Base-by-base conservation (phyloP, 306 rosid genomes). In the Ormosia emarginata region DNA sequence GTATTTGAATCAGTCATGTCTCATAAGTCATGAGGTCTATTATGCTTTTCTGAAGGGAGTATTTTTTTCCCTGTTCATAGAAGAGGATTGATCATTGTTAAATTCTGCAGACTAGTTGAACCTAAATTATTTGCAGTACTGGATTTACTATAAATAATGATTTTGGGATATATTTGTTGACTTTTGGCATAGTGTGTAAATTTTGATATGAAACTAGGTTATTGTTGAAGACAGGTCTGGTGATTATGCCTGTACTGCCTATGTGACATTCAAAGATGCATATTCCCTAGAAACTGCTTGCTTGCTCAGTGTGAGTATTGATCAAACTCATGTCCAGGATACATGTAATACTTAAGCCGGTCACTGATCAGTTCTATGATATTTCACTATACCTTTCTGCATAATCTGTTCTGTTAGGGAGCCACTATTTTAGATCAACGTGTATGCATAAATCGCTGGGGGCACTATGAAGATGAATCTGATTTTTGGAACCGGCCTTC, bases 381-480 rank as follows among this genome's bases (percentile, higher is more conserved):
- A 34, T 56, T 74, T 4, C 53, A 43, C n/a, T 24, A 0, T 66
- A 40, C 49, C 49, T 73, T 63, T 47, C 36, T 63, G 70, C 34
- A 13, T 41, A 37, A 52, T 73, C 39, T 87, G 65, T 40, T 85
- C 11, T 85, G 56, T 68, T 87, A 95, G 99, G 99, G 97, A 63
- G 99, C 99, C 64, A 87, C 98, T 66, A 93, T 95, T 80, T 84
- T 92, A 56, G 99, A 95, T 79, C 96, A 95, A 81, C 93, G 91
- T 17, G 96, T 95, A 17, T 95, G 93, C 91, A 93, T 95, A 82
- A 88, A 94, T 6, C 97, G 88, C 78, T 95, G 99, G 99, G 99
- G 99, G 40, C 90, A 89, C 11, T 77, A 78, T 86, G 89, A 84
- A 79, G 94, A 90, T 69, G 93, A 90, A 74, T 89, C 61, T 79